Base-by-base conservation (phyloP, 2,329 filamentous ascomycete species). In the Orbilia javanica region DNA sequence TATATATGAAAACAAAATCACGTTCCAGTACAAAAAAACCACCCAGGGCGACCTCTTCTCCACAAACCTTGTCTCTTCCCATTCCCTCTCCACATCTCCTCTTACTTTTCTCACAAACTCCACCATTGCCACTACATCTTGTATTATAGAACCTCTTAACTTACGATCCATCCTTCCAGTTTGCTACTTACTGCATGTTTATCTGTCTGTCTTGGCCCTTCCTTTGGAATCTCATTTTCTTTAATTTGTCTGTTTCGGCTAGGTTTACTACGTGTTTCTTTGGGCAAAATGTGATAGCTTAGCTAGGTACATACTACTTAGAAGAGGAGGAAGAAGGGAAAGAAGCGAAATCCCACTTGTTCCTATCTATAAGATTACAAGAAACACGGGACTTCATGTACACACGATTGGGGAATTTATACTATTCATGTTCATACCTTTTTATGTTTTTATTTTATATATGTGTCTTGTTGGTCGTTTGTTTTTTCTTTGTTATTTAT, bases 131-230 rank as follows among this genome's bases (percentile, higher is more conserved):
- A 55, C 46, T 42, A 48, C 22, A n/a, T 44, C 31, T 20, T 66
- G 64, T 67, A 67, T 22, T 55, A 67, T 67, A 67, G 64, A 57
- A 2, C n/a, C 42, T n/a, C n/a, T 10, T 53, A 31, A 20, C 27
- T 52, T 42, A 57, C 13, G 52, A 57, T 31, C n/a, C 29, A 57
- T 46, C 53, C 44, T n/a, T 34, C 15, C 15, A 11, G 25, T 25
- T 13, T 18, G 25, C 31, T 48, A 31, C 36, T 11, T 39, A 11
- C 25, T 8, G 1, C 10, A 27, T 18, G 11, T 13, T 13, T 2
- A n/a, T n/a, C 1, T 39, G 36, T 39, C 4, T 27, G 20, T 22
- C 4, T 25, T 18, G n/a, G n/a, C n/a, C n/a, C n/a, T n/a, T n/a
- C n/a, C n/a, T n/a, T 50, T 50, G 46, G 20, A 25, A 6, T 50